A percentile compares a stretch with the other conserved stretches of the same genome.
Conservation (phyloP, 495 filamentous ascomycete species). For the Cercophora scortea region DNA sequence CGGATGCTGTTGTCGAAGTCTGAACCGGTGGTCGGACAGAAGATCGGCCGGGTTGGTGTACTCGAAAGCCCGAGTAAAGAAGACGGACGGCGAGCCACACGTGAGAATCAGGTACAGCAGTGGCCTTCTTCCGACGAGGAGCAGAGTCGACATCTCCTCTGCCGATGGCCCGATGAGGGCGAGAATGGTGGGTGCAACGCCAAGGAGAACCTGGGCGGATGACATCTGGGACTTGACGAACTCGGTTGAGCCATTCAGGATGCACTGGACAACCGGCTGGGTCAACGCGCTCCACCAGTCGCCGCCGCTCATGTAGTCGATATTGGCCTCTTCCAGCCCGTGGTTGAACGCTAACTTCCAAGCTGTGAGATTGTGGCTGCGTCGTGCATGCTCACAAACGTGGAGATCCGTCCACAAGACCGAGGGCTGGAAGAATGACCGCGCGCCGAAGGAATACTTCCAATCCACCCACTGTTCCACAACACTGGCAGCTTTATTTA, state of each 20-base stretch:
- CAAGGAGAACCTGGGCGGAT: constrained; percentile 15
- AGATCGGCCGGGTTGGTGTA: constrained; percentile 11
- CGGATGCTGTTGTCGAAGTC: background rate
- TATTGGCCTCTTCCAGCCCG: background rate
- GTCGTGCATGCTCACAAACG: too few species aligned
- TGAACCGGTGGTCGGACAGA: background rate
- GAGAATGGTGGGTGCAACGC: constrained; percentile 14
- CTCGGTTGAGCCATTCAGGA: constrained; percentile 11
- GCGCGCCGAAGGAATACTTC: too few species aligned
- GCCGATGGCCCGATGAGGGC: constrained; percentile 10
- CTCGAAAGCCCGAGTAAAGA: constrained; percentile 13
- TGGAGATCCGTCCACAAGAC: too few species aligned
- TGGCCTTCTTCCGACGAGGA: constrained; percentile 10
- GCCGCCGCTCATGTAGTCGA: constrained; percentile 7
- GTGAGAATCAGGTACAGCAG: constrained; percentile 9
- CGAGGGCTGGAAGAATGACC: too few species aligned
- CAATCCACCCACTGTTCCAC: too few species aligned
- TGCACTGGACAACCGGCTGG: constrained; percentile 12
- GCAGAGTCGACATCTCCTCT: constrained; percentile 9
- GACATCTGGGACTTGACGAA: constrained; percentile 13
- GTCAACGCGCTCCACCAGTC: background rate
- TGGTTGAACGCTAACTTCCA: too few species aligned
- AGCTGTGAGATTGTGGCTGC: too few species aligned
- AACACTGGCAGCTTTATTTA: too few species aligned
- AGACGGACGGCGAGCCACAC: constrained; percentile 12